phyloP scores from a whole-genome alignment of 352 stramenopile species.

The Phytophthora brassicae region DNA sequence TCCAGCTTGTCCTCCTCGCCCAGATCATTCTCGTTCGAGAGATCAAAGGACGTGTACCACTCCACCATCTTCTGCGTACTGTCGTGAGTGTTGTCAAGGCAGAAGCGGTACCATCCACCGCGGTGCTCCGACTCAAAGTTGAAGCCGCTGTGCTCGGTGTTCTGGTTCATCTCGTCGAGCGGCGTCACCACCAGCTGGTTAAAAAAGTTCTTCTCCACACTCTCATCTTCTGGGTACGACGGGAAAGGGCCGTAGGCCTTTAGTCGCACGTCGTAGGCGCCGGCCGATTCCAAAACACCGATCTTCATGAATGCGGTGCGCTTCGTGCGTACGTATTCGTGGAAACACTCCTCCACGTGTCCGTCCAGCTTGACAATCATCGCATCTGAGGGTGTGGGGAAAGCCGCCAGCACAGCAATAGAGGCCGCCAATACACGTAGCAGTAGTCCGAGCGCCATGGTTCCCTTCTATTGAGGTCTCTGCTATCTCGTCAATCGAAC shows the following conservation, averaged over 20 bases:
- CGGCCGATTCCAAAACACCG: slow-evolving; percentile 68
- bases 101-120: slow-evolving; percentile 87
- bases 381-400: slow-evolving; percentile 29
- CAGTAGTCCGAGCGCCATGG: slow-evolving; percentile 29
- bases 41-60: slow-evolving; percentile 81
- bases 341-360: slow-evolving; percentile 71
- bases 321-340: slow-evolving; percentile 85
- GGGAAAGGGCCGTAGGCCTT: slow-evolving; percentile 72
- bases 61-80: slow-evolving; percentile 69
- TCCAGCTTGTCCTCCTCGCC: slow-evolving; percentile 79
- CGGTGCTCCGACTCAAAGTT: slow-evolving; percentile 87
- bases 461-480: slow-evolving; percentile 4
- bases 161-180: slow-evolving; percentile 63
- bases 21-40: slow-evolving; percentile 75
- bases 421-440: slow-evolving; percentile 21
- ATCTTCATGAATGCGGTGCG: slow-evolving; percentile 85
- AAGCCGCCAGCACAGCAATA: slow-evolving; percentile 29
- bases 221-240: slow-evolving; percentile 44
- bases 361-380: slow-evolving; percentile 66
- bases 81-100: slow-evolving; percentile 77
- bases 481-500: slow-evolving; percentile 24
- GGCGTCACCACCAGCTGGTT: slow-evolving; percentile 68
- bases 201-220: slow-evolving; percentile 73
- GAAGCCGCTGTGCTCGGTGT: slow-evolving; percentile 85
- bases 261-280: slow-evolving; percentile 77